Base-by-base conservation (phyloP, 2,329 filamentous ascomycete species). In the Penicillium rolfsii region DNA sequence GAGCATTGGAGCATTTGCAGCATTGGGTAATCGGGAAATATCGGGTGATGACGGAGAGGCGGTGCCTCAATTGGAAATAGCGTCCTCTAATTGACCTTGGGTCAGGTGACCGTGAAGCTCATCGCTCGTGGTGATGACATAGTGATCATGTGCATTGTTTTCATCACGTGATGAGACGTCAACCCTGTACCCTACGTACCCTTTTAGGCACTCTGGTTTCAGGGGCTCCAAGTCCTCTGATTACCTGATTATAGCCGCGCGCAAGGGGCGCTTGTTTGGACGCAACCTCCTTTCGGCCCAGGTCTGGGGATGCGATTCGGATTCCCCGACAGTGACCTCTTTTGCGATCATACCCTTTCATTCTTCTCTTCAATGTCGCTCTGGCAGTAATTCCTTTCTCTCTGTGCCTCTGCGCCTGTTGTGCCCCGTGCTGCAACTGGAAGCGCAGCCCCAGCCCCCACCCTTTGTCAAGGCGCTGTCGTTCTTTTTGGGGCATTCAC, bases 241-340 rank as follows among this genome's bases (percentile, higher is more conserved):
- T 55, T 55, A 59, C 46, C 35, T 48, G 53, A 60, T 66, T 70
- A 5, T 36, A 76, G 67, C 67, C 74, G 74, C 74, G 74, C 73
- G 73, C 69, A 73, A 75, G 73, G 71, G 69, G 74, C 74, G 74
- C 73, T 73, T 76, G 72, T 72, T 71, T 58, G 62, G 63, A 63
- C 61, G 40, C 30, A 56, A 73, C 68, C 71, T 73, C 73, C 73
- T 74, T 74, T 74, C 67, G 65, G 58, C 52, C 57, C 60, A 61
- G 67, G 64, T 71, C 67, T 64, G 71, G 69, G 70, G 71, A 71
- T 66, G 64, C 16, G 49, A 52, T 30, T 53, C 38, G 60, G 60
- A 57, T 7, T 35, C 45, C 53, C 22, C 57, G 55, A 56, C 49
- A 3, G 41, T 59, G 49, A 26, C 38, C 38, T 24, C 26, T 41